Evolutionary conservation across 371 early-diverging fungal genomes (phyloP), one percentile per base, ranked within the genome.

Genomic region (Mortierella polycephala): DNA sequence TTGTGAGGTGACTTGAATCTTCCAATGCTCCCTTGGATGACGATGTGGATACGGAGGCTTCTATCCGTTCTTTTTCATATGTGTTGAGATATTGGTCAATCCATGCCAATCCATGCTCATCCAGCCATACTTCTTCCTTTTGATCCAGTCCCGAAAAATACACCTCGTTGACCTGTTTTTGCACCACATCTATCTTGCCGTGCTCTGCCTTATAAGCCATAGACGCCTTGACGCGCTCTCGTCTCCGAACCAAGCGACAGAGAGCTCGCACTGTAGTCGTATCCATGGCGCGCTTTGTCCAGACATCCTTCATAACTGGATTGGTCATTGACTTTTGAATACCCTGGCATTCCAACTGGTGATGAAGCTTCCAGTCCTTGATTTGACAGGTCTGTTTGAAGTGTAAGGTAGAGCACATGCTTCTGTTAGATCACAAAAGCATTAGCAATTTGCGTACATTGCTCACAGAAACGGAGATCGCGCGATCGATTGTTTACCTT

Each of bases 291-390:
- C 54, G 71, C 41, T 71, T 76, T 10, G 68, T 68, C 77, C 77
- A 76, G 20, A 76, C 57, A 2, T 76, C 71, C 45, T 71, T 62
- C 53, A 63, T 67, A 1, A 44, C 61, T 16, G 68, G 20, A 42
- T 56, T 67, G 7, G 63, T 52, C 62, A 71, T 60, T 9, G 77
- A 76, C 18, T 71, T 64, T 57, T 71, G 77, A 21, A 76, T 76
- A 9, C 77, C 77, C 41, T 76, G 67, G 10, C 77, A 76, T 37
- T 76, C 77, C 49, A 67, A 50, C 57, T 71, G 77, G 57, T 76
- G 77, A 18, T 76, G 77, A 11, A 76, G 62, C 40, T 76, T 76
- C 77, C 77, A 76, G 62, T 76, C 77, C 37, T 64, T 76, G 64
- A 60, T 59, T 62, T 76, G 77, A 53, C 77, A 76, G 6, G 67